Percentiles rank a stretch among this genome's conserved stretches.
Conservation (phyloP, 768 basidiomycete species). For the Lactarius sp. region DNA sequence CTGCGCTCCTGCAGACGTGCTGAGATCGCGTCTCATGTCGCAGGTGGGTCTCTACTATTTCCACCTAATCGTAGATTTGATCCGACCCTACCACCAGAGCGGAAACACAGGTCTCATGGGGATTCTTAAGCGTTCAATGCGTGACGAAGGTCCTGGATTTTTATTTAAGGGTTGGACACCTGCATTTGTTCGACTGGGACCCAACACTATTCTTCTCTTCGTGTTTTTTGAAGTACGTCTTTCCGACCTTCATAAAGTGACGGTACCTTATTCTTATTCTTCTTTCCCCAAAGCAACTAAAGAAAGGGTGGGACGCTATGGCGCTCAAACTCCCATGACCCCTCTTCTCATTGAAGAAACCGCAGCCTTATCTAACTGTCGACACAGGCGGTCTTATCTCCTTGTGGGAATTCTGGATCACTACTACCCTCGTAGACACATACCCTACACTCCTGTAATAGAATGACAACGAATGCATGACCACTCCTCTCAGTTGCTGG, state of each 20-base stretch:
- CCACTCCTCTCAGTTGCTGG: too few species aligned
- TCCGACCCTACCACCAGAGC: constrained; percentile 38
- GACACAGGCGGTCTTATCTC: neutral
- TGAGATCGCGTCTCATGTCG: constrained; percentile 74
- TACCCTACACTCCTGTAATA: neutral
- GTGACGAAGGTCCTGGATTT: constrained; percentile 70
- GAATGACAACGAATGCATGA: neutral
- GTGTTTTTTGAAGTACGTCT: constrained; percentile 73
- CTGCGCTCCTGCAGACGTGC: constrained; percentile 73
- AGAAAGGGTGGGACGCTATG: constrained; percentile 48
- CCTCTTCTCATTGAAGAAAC: neutral
- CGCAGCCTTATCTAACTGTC: neutral
- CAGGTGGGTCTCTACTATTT: constrained; percentile 42
- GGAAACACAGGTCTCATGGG: constrained; percentile 44
- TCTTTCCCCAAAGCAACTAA: constrained; percentile 53
- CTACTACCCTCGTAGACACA: neutral
- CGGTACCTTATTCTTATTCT: neutral
- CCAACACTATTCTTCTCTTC: constrained; percentile 80
- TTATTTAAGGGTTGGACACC: constrained; percentile 90
- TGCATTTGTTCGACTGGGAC: constrained; percentile 77
- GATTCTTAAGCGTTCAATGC: constrained; percentile 55
- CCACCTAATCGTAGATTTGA: neutral
- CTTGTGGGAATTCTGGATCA: neutral
- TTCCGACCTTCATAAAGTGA: neutral
- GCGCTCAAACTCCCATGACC: neutral